These are phyloP conservation scores for Sporothrix luriei DNA, from an alignment of 2,329 filamentous ascomycete species.

Conservation along the genomic window DNA sequence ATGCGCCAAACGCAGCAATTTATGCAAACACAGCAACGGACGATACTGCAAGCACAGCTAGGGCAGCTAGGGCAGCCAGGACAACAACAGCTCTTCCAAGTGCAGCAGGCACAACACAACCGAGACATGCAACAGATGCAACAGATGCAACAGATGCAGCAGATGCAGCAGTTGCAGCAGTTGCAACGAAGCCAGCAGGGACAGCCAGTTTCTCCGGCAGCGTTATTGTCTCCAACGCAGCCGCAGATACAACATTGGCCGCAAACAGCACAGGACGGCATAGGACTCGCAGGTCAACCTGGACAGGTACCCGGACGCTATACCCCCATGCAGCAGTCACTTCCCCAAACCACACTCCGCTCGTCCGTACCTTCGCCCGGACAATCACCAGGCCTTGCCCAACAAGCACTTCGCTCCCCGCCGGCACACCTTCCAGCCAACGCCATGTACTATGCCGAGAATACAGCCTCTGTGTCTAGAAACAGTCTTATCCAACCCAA, in stretches of 20 bases:
- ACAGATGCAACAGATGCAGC: not conserved
- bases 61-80: not conserved
- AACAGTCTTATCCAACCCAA: not conserved
- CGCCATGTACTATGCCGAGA: not conserved
- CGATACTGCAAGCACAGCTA: not conserved
- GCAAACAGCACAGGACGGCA: not conserved
- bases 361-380: not conserved
- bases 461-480: not conserved
- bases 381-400: not conserved
- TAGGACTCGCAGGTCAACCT: not conserved
- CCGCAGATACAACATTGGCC: not conserved
- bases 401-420: not conserved
- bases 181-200: not conserved
- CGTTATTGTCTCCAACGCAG: not conserved
- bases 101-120: not conserved
- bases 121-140: not conserved
- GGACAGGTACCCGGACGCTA: not conserved
- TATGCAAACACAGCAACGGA: not conserved
- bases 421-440: not conserved
- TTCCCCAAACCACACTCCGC: not conserved
- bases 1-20: conserved; percentile 8
- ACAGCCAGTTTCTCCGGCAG: not conserved
- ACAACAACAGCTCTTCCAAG: not conserved
- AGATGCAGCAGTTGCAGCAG: not conserved
- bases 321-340: not conserved